Conservation (phyloP, 2,329 filamentous ascomycete genomes). For the Shiraia sp. region DNA sequence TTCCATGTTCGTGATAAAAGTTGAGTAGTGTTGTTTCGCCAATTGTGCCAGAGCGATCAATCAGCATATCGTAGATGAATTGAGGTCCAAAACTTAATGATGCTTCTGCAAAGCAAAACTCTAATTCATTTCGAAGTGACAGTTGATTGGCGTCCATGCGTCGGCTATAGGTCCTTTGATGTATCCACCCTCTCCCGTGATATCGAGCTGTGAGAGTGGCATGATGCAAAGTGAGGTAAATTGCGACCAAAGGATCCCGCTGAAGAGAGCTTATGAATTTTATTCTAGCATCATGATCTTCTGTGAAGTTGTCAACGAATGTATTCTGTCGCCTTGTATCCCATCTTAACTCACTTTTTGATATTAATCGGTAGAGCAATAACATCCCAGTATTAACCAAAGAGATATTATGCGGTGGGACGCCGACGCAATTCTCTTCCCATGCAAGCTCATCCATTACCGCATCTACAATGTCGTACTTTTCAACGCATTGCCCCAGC, state of each 20-base stretch:
- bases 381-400: constrained; percentile 33
- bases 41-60: constrained; percentile 11
- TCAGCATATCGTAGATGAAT: constrained; percentile 30
- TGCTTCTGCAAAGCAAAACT: constrained; percentile 36
- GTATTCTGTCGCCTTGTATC: not conserved
- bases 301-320: constrained; percentile 12
- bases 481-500: constrained; percentile 30
- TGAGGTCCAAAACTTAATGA: constrained; percentile 25
- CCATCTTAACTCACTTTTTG: constrained; percentile 16
- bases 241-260: constrained; percentile 27
- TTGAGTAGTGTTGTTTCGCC: constrained; percentile 27
- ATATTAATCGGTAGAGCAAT: constrained; percentile 26
- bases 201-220: constrained; percentile 35
- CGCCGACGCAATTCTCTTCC: constrained; percentile 28
- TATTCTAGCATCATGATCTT: constrained; percentile 14
- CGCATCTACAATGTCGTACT: constrained; percentile 36
- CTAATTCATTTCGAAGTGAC: constrained; percentile 32
- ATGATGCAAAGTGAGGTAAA: constrained; percentile 34
- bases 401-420: constrained; percentile 29
- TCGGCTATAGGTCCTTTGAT: constrained; percentile 32
- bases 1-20: constrained; percentile 32
- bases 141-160: constrained; percentile 35
- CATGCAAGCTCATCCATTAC: constrained; percentile 35
- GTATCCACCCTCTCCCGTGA: constrained; percentile 36
- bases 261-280: constrained; percentile 26